These are phyloP conservation scores for Plenodomus biglobosus DNA, from an alignment of 2,329 filamentous ascomycete species.

Conservation along the genomic window DNA sequence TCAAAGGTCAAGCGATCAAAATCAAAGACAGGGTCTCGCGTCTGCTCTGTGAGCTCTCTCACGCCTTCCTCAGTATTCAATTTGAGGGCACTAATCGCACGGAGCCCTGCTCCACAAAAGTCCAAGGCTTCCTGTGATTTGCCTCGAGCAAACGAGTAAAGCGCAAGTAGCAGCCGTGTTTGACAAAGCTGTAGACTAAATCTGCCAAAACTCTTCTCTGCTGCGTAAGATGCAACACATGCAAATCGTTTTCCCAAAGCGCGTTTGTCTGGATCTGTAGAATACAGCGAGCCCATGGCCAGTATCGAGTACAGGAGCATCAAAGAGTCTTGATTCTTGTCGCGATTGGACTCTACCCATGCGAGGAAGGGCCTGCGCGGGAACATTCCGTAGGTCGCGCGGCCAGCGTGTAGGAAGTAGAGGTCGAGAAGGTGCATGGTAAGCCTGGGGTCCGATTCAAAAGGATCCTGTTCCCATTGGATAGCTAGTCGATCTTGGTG, in stretches of 20 bases:
- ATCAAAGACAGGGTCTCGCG: slow-evolving; percentile 56
- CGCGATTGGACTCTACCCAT: slow-evolving; percentile 55
- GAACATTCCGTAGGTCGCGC: slow-evolving; percentile 58
- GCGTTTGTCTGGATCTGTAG: slow-evolving; percentile 49
- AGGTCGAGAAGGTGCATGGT: slow-evolving; percentile 56
- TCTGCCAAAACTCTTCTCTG: slow-evolving; percentile 53
- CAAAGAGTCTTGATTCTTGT: slow-evolving; percentile 57
- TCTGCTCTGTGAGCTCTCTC: slow-evolving; percentile 47
- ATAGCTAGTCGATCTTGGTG: slow-evolving; percentile 38
- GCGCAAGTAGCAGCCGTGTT: slow-evolving; percentile 64
- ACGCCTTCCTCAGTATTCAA: slow-evolving; percentile 64
- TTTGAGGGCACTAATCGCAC: slow-evolving; percentile 60
- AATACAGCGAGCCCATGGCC: slow-evolving; percentile 60
- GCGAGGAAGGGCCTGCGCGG: slow-evolving; percentile 55
- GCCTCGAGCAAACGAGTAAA: slow-evolving; percentile 66
- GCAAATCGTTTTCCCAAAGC: slow-evolving; percentile 53
- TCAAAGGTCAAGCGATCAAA: slow-evolving; percentile 60
- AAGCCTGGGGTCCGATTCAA: slow-evolving; percentile 51
- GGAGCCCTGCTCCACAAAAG: slow-evolving; percentile 63
- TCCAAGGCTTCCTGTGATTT: slow-evolving; percentile 65
- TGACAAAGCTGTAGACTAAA: slow-evolving; percentile 67
- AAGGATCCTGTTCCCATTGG: slow-evolving; percentile 58
- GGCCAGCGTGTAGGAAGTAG: slow-evolving; percentile 62
- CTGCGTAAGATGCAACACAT: slow-evolving; percentile 60
- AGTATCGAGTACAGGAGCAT: slow-evolving; percentile 64